These are phyloP conservation scores for Scheffersomyces segobiensis DNA, from an alignment of 1,139 yeast species.

Conservation along the genomic window DNA sequence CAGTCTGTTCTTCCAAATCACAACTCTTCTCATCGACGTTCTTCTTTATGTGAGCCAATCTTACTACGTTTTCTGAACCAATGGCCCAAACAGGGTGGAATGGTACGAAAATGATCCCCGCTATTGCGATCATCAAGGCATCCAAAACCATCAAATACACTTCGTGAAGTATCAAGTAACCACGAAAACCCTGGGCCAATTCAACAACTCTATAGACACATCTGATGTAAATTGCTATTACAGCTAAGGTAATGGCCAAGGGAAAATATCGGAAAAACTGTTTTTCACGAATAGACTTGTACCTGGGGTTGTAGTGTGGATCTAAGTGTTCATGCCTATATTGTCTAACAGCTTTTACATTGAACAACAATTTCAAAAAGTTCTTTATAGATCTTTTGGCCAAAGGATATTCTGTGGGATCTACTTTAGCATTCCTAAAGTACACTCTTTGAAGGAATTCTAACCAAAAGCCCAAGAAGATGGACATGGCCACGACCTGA, in stretches of 20 bases:
- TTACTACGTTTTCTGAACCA: constrained; percentile 41
- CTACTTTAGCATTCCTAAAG: constrained; percentile 27
- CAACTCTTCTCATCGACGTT: constrained; percentile 23
- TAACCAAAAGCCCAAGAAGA: constrained; percentile 59
- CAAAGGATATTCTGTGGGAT: constrained; percentile 18
- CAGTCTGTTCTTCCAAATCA: constrained; percentile 6
- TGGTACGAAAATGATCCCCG: constrained; percentile 47
- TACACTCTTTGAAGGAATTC: constrained; percentile 52
- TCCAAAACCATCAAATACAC: constrained; percentile 75
- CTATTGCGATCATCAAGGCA: constrained; percentile 62
- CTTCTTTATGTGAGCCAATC: constrained; percentile 36
- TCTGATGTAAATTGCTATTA: constrained; percentile 63
- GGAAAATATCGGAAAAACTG: constrained; percentile 51
- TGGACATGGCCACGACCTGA: constrained; percentile 73
- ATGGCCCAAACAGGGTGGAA: constrained; percentile 66
- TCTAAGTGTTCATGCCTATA: constrained; percentile 30
- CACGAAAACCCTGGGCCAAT: constrained; percentile 74
- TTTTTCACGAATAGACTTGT: constrained; percentile 38
- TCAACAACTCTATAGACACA: constrained; percentile 83
- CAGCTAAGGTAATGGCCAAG: constrained; percentile 51
- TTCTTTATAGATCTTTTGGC: constrained; percentile 27
- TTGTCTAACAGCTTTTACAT: constrained; percentile 21
- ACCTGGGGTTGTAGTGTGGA: constrained; percentile 39
- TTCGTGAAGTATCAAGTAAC: constrained; percentile 70
- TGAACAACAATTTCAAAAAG: constrained; percentile 31